Percentiles rank a stretch among this genome's conserved stretches.
phyloP scores from a whole-genome alignment of 129 eudicot species.

The Escallonia herrerae region DNA sequence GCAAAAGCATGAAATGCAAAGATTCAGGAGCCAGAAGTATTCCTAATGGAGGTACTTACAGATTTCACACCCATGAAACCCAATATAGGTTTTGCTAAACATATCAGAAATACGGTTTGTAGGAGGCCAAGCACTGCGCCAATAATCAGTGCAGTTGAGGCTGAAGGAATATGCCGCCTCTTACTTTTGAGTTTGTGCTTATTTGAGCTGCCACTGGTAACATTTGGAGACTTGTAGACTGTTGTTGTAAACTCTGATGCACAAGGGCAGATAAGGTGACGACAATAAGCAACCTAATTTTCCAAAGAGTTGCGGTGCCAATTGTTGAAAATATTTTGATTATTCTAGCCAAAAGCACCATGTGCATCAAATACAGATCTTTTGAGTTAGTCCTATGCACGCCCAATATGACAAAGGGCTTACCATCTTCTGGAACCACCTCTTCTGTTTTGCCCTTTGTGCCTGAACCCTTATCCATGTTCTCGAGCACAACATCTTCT shows the following conservation, averaged over 20 bases:
- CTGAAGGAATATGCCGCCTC: slow-evolving; percentile 31
- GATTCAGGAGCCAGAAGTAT: too few relatives aligned
- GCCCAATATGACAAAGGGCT: not conserved
- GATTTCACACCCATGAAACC: slow-evolving; percentile 66
- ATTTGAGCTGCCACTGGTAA: slow-evolving; percentile 6
- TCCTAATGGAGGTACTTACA: slow-evolving; percentile 23
- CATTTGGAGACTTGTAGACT: not conserved
- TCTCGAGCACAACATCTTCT: slow-evolving; percentile 11
- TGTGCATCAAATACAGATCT: too few relatives aligned
- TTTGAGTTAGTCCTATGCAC: too few relatives aligned
- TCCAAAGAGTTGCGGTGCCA: not conserved
- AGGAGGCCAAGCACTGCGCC: slow-evolving; percentile 71
- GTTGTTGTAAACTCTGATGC: slow-evolving; percentile 19
- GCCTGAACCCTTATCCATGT: slow-evolving; percentile 21
- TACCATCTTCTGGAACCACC: slow-evolving; percentile 19
- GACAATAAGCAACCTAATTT: not conserved
- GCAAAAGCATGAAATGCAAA: not conserved
- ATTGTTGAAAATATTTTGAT: too few relatives aligned
- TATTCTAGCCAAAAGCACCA: too few relatives aligned
- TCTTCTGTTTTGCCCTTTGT: slow-evolving; percentile 11
- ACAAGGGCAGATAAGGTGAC: not conserved
- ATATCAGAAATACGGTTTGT: slow-evolving; percentile 53
- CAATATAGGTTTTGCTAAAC: slow-evolving; percentile 47
- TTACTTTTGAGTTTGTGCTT: slow-evolving; percentile 2
- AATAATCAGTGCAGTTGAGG: slow-evolving; percentile 62